Base-by-base conservation (phyloP, 495 filamentous ascomycete genomes). In the Corynascus novoguineensis region DNA sequence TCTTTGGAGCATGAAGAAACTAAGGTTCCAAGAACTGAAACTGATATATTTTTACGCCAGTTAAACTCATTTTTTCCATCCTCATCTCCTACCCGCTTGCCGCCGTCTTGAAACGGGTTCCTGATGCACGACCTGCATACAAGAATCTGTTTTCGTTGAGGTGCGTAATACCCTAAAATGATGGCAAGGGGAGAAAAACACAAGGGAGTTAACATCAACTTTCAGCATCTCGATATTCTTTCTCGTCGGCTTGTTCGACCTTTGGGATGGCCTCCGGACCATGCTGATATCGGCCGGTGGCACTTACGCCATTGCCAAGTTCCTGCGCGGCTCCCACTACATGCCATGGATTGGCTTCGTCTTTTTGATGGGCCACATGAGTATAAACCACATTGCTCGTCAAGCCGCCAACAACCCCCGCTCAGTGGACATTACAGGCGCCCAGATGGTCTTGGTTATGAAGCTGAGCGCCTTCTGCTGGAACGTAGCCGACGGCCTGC, bases 331-430 rank as follows among this genome's bases (percentile, higher is more conserved):
- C 48, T 90, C 90, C n/a, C 89, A 90, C 4, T 88, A 91, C 71
- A 98, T 98, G 93, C 95, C 95, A 74, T 98, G 93, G 93, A 82
- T 96, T 41, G 90, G 84, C 44, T 97, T 98, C 71, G 80, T 89
- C 52, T 97, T 92, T 71, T 67, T 95, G 52, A 98, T 98, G 95
- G 85, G 87, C 57, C 92, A 97, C 71, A 89, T 98, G 88, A 89
- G 91, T 37, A 68, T 90, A 60, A 95, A 82, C 68, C 93, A 98
- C 67, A 84, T 97, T 55, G 75, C 83, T 55, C 86, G 93, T 29
- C 89, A 95, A 63, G 80, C 85, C 46, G 71, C 76, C 32, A 77
- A 87, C 59, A 76, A 83, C 47, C 80, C 86, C 1, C 72, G 78
- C 52, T 69, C 74, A 8, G 76, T 96, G 38, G 93, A 98, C 70